A percentile compares a stretch with the other conserved stretches of the same genome.
phyloP scores from a whole-genome alignment of 2,329 filamentous ascomycete species.

The Balansia obtecta region DNA sequence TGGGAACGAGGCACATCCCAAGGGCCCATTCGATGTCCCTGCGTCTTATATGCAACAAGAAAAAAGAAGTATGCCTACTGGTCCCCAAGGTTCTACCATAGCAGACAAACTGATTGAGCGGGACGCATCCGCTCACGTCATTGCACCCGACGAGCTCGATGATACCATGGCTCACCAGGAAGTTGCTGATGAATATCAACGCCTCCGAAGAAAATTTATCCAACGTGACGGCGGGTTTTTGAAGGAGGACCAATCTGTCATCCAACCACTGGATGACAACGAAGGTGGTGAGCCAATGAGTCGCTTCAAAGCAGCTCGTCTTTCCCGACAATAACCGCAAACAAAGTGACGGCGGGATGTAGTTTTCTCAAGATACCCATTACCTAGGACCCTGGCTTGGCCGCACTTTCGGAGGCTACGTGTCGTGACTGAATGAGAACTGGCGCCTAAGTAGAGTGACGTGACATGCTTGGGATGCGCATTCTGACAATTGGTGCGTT shows the following conservation, averaged over 20 bases:
- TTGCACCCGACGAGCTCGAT: slow-evolving; percentile 55
- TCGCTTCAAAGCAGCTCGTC: slow-evolving; percentile 59
- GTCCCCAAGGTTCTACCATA: slow-evolving; percentile 42
- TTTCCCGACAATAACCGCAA: slow-evolving; percentile 35
- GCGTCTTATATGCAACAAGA: slow-evolving; percentile 26
- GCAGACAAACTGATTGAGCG: slow-evolving; percentile 48
- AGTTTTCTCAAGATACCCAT: background rate
- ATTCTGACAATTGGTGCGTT: slow-evolving; percentile 39
- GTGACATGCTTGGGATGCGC: slow-evolving; percentile 15
- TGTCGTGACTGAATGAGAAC: background rate
- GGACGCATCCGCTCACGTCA: slow-evolving; percentile 20
- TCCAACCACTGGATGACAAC: slow-evolving; percentile 55
- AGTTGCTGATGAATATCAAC: slow-evolving; percentile 72
- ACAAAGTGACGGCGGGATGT: background rate
- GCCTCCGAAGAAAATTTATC: slow-evolving; percentile 70
- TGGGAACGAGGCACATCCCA: slow-evolving; percentile 13
- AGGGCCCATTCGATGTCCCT: slow-evolving; percentile 33
- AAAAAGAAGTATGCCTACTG: slow-evolving; percentile 28
- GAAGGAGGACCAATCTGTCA: slow-evolving; percentile 54
- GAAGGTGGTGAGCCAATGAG: slow-evolving; percentile 55
- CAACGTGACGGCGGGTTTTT: slow-evolving; percentile 73
- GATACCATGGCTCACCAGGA: slow-evolving; percentile 58
- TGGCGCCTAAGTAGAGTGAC: slow-evolving; percentile 1
- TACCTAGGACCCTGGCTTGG: background rate
- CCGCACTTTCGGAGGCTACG: no score